phyloP scores from a whole-genome alignment of 257 asterid species.

The Sherardia arvensis region DNA sequence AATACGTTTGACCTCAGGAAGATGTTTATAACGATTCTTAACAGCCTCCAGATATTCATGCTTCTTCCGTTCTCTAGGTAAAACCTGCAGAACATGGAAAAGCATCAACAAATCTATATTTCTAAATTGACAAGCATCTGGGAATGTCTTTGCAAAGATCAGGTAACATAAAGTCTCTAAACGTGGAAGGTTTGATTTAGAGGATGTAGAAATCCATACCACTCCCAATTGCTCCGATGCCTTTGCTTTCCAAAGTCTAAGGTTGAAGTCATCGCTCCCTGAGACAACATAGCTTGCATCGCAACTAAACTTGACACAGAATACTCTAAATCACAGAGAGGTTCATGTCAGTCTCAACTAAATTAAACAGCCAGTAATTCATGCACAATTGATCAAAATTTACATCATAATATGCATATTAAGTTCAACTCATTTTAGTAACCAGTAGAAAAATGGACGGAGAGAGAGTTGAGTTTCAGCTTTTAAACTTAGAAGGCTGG shows the following conservation, averaged over 20 bases:
- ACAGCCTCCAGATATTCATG: constrained; percentile 81
- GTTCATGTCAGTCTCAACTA: constrained; percentile 15
- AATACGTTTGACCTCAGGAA: constrained; percentile 78
- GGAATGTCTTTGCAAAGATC: neutral
- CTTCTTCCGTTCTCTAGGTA: constrained; percentile 84
- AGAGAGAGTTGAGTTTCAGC: neutral
- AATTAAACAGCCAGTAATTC: neutral
- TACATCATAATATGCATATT: neutral
- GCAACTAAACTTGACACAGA: constrained; percentile 84
- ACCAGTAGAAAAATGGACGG: constrained; percentile 9
- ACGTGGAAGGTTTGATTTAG: neutral
- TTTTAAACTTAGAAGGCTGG: neutral
- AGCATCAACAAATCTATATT: constrained; percentile 2
- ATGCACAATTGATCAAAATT: neutral
- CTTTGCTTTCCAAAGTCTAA: constrained; percentile 96
- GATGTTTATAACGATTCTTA: constrained; percentile 90
- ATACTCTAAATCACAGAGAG: constrained; percentile 44
- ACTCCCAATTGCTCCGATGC: constrained; percentile 97
- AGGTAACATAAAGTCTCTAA: neutral
- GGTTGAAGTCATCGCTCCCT: constrained; percentile 93
- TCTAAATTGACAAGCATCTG: neutral
- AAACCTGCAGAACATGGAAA: constrained; percentile 36
- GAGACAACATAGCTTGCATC: constrained; percentile 82
- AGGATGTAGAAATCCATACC: constrained; percentile 40
- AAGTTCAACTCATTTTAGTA: constrained; percentile 7